These are phyloP conservation scores for Vaccinium corymbosum DNA, from an alignment of 148 eudicot genomes.

Conservation along the genomic window DNA sequence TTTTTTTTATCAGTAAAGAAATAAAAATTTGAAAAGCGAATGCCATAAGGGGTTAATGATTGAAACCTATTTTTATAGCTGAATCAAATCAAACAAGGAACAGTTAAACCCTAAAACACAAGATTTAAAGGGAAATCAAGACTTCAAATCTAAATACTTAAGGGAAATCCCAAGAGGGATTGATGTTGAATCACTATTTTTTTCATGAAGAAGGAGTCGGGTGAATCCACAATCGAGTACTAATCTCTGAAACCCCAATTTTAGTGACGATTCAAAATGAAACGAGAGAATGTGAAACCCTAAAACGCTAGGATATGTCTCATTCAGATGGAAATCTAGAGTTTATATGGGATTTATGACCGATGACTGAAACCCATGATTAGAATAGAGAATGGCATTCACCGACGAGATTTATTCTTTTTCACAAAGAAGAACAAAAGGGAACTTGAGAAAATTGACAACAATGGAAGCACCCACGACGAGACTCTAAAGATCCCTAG, in stretches of 20 bases:
- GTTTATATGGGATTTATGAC: not conserved
- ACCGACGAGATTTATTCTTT: not conserved
- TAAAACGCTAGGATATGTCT: not conserved
- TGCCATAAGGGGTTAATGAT: not conserved
- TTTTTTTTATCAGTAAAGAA: too few relatives aligned
- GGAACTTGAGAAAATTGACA: not conserved
- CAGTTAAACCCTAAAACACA: too few relatives aligned
- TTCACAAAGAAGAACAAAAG: not conserved
- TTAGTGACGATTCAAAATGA: not conserved
- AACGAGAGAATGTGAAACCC: not conserved
- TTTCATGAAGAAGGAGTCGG: too few relatives aligned
- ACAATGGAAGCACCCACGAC: not conserved
- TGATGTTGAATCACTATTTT: too few relatives aligned
- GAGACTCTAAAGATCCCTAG: not conserved
- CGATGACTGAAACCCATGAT: not conserved
- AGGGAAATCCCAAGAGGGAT: too few relatives aligned
- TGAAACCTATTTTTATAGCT: too few relatives aligned
- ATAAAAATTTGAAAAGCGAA: not conserved
- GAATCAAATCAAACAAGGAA: too few relatives aligned
- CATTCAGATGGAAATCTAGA: too few relatives aligned
- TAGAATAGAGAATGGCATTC: not conserved
- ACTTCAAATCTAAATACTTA: too few relatives aligned
- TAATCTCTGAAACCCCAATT: not conserved
- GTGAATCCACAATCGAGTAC: too few relatives aligned
- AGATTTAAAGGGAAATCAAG: too few relatives aligned